These are phyloP conservation scores for Fomitopsis schrenkii DNA, from an alignment of 1,284 basidiomycete genomes.

Conservation along the genomic window DNA sequence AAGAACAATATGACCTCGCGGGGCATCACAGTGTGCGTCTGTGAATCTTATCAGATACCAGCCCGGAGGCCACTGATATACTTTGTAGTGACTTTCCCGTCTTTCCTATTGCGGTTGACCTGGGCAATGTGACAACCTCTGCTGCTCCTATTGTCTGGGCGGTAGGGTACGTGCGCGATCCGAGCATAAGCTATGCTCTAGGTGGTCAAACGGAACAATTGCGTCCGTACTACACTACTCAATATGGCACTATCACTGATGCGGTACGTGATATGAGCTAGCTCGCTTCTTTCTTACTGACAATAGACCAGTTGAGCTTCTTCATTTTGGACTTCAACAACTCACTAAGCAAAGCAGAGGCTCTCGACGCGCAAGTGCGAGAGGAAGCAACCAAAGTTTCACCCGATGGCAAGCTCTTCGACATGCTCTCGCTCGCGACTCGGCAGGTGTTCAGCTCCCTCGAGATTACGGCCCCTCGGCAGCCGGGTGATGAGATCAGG, in stretches of 20 bases:
- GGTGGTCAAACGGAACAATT: conserved; percentile 16
- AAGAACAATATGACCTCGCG: not conserved
- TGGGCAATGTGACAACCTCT: conserved; percentile 16
- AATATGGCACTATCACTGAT: conserved; percentile 10
- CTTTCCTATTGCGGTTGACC: conserved; percentile 17
- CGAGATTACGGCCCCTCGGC: conserved; percentile 33
- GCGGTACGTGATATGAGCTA: conserved; percentile 17
- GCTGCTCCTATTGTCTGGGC: conserved; percentile 18
- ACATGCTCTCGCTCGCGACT: conserved; percentile 35
- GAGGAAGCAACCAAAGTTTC: conserved; percentile 19
- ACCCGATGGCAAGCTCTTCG: conserved; percentile 26
- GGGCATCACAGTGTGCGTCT: not conserved
- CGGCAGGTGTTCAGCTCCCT: conserved; percentile 37
- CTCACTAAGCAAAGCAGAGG: conserved; percentile 15
- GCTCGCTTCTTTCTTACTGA: not conserved
- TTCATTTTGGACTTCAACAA: conserved; percentile 22
- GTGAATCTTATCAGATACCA: too few relatives aligned
- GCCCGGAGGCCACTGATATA: not conserved
- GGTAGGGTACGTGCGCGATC: conserved; percentile 20
- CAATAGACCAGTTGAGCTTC: not conserved
- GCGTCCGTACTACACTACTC: conserved; percentile 19
- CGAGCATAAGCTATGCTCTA: conserved; percentile 14
- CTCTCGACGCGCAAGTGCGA: conserved; percentile 21
- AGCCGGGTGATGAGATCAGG: too few relatives aligned
- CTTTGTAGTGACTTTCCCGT: conserved; percentile 11